These are phyloP conservation scores for Nyctanthes arbortristis DNA, from an alignment of 257 asterid species.

Conservation along the genomic window DNA sequence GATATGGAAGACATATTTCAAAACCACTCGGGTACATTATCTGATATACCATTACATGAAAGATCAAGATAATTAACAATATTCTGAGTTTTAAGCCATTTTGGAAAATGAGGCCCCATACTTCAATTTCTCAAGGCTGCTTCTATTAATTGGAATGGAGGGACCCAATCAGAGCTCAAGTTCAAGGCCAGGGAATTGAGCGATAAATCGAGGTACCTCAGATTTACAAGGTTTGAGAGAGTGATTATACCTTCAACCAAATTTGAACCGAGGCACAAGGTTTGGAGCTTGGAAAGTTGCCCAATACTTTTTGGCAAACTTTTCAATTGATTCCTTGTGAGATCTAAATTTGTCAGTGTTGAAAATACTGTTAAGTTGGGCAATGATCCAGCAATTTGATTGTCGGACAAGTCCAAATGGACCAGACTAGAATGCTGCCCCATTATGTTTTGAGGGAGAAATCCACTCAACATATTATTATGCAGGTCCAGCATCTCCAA, in stretches of 20 bases:
- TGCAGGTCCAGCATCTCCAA: not conserved
- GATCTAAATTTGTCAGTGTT: not conserved
- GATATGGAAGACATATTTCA: conserved; percentile 9
- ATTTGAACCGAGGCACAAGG: conserved; percentile 16
- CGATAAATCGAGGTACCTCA: conserved; percentile 18
- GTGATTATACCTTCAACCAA: conserved; percentile 23
- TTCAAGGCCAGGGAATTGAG: conserved; percentile 24
- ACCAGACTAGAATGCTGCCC: too few relatives aligned
- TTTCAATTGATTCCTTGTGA: not conserved
- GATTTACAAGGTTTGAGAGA: conserved; percentile 18
- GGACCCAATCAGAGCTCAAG: conserved; percentile 21
- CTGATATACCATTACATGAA: conserved; percentile 27
- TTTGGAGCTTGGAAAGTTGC: not conserved
- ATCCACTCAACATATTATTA: conserved; percentile 8
- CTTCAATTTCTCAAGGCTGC: conserved; percentile 19
- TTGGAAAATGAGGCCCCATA: conserved; percentile 32
- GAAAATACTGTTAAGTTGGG: not conserved
- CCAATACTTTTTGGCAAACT: not conserved
- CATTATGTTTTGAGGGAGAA: too few relatives aligned
- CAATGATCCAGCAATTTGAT: not conserved
- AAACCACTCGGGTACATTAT: conserved; percentile 31
- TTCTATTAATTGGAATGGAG: conserved; percentile 25
- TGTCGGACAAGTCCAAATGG: too few relatives aligned
- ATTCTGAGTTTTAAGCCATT: conserved; percentile 33
- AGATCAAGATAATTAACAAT: conserved; percentile 20